Conservation (phyloP, 257 asterid genomes). For the Verbascum thapsus region DNA sequence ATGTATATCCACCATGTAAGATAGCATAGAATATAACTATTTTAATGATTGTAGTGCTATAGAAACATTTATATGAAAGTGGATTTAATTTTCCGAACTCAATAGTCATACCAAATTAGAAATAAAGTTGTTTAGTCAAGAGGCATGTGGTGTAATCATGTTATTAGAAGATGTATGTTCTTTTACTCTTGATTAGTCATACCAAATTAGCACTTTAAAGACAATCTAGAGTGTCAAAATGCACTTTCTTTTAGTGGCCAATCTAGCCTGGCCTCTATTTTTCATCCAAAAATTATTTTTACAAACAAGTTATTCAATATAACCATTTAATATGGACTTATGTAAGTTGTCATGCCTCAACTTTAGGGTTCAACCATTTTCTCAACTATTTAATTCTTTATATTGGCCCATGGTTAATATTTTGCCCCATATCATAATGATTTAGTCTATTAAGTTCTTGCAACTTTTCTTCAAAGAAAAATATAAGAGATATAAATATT, state of each 20-base stretch:
- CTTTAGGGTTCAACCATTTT: constrained; percentile 33
- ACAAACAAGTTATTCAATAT: no score
- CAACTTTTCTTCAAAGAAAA: no score
- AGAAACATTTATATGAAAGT: no score
- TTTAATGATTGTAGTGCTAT: no score
- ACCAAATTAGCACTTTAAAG: constrained; percentile 40
- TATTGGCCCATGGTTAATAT: no score
- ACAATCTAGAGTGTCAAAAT: constrained; percentile 42
- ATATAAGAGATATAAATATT: no score
- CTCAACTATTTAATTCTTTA: background rate
- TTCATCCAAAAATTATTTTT: constrained; percentile 15
- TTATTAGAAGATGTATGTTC: constrained; percentile 1
- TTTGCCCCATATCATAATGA: no score
- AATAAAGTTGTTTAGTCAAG: background rate
- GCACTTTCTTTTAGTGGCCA: constrained; percentile 24
- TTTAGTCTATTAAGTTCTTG: no score
- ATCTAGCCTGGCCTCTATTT: constrained; percentile 10
- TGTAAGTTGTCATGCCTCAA: constrained; percentile 38
- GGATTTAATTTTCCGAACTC: no score
- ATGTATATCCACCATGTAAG: no score
- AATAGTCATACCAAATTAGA: no score
- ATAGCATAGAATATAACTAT: no score
- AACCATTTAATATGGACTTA: constrained; percentile 14
- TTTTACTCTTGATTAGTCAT: constrained; percentile 6
- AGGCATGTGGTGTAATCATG: constrained; percentile 34